Base-by-base conservation (phyloP, 352 stramenopile genomes). In the Phytopythium ostracodes region DNA sequence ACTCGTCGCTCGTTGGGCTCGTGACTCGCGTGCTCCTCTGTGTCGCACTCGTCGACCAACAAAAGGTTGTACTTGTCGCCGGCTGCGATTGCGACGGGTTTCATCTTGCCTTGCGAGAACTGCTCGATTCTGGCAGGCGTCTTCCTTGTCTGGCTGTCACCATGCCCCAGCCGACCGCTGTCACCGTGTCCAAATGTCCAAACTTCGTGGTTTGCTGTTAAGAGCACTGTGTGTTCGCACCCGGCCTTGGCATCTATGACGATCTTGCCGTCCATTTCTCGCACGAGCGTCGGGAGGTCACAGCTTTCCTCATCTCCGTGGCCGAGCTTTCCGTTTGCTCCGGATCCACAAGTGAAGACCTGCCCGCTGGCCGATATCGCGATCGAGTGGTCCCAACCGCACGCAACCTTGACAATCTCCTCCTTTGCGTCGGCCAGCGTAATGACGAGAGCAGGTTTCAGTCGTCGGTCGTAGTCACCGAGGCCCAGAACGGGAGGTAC, bases 51-150 rank as follows among this genome's bases (percentile, higher is more conserved):
- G 40, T 76, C 76, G 0, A 89, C 84, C 18, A 95, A 62, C 42
- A 95, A 68, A 10, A 95, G 70, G 35, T 93, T 95, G 55, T 95
- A 95, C 63, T 95, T 95, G 68, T 95, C 87, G 12, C 87, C 87
- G 14, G 93, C 87, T 24, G 87, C 87, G 44, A 94, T 89, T 14
- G 84, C 78, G 11, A 95, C 76, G 7, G 84, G 80, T 33, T 76
- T 75, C 11, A 90, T 31, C 0, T 74, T 76, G 15, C 60, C 75
- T 22, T 84, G 64, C 0, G 62, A 54, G 58, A 92, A 90, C 9
- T 77, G 52, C 18, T 92, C 80, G 33, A 95, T 67, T 56, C 70
- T 62, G 5, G 76, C 86, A 17, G 87, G 87, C 0, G 64, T 42
- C 60, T 93, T 95, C 0, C 71, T 65, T 12, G 84, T 91, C 40